Evolutionary conservation across 306 rosid species (phyloP).

Genomic region (Rubus parviflorus): DNA sequence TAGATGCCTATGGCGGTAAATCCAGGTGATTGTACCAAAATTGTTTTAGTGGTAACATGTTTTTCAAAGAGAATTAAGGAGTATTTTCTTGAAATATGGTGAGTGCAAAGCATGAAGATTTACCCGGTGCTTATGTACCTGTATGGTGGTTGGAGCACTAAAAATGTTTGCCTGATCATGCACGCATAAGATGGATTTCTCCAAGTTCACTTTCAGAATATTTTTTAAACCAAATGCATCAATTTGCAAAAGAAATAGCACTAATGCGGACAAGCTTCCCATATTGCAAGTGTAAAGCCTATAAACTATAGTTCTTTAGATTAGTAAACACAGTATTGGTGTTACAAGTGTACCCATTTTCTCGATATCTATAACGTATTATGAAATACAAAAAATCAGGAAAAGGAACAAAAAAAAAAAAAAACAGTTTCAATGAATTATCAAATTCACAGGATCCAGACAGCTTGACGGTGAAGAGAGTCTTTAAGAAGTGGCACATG

Average conservation of each 20-base stretch:
- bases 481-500: conserved; percentile 7
- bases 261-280: not conserved
- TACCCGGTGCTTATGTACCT: no score
- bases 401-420: not conserved
- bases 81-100: not conserved
- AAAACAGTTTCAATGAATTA: not conserved
- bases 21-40: not conserved
- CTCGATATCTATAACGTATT: conserved; percentile 2
- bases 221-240: no score
- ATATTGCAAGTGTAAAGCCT: conserved; percentile 5
- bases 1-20: not conserved
- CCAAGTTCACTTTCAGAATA: not conserved
- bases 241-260: not conserved
- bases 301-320: conserved; percentile 34
- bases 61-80: not conserved
- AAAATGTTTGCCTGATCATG: no score
- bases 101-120: not conserved
- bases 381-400: not conserved
- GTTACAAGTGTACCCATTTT: conserved; percentile 9
- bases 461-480: conserved; percentile 16
- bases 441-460: conserved; percentile 21
- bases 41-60: not conserved
- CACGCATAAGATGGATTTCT: not conserved
- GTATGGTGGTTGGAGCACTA: no score
- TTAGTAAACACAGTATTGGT: conserved; percentile 17